Evolutionary conservation across 805 yeast species (phyloP).

Genomic region (Kluyveromyces starmeri): DNA sequence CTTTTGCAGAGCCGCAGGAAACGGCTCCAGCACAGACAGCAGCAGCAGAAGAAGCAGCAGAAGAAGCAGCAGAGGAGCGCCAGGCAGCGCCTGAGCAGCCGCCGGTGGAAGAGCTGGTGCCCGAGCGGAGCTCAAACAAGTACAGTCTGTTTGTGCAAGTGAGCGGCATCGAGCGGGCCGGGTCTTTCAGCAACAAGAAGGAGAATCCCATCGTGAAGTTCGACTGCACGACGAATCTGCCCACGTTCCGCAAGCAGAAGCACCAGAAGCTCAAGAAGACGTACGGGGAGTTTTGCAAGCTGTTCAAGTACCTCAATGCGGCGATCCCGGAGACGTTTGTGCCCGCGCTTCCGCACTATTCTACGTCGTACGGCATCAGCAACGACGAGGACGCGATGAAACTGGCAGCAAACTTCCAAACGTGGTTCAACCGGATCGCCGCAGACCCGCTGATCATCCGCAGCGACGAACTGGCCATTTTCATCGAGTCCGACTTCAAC

Average conservation of each 20-base stretch:
- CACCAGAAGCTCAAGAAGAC: constrained; percentile 77
- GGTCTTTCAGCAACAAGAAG: constrained; percentile 40
- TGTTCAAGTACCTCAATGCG: constrained; percentile 68
- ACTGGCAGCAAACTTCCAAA: constrained; percentile 54
- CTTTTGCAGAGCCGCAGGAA: constrained; percentile 44
- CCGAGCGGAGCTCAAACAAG: constrained; percentile 13
- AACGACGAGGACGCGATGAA: constrained; percentile 69
- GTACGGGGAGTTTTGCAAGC: constrained; percentile 62
- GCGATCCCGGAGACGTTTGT: constrained; percentile 90
- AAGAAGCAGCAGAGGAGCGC: constrained; percentile 16
- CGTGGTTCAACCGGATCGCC: constrained; percentile 75
- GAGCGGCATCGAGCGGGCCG: constrained; percentile 60
- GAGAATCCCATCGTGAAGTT: constrained; percentile 77
- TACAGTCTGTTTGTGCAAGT: constrained; percentile 47
- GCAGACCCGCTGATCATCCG: constrained; percentile 70
- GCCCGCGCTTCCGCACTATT: constrained; percentile 73
- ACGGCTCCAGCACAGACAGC: neutral
- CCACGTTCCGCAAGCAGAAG: constrained; percentile 59
- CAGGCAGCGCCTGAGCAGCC: constrained; percentile 9
- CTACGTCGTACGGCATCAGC: constrained; percentile 72
- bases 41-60: constrained; percentile 3
- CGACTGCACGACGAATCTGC: constrained; percentile 59
- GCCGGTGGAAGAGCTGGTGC: constrained; percentile 6
- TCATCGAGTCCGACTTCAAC: constrained; percentile 69
- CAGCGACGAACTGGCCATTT: constrained; percentile 81